phyloP scores from a whole-genome alignment of 2,329 filamentous ascomycete genomes.

The Nothopassalora personata region DNA sequence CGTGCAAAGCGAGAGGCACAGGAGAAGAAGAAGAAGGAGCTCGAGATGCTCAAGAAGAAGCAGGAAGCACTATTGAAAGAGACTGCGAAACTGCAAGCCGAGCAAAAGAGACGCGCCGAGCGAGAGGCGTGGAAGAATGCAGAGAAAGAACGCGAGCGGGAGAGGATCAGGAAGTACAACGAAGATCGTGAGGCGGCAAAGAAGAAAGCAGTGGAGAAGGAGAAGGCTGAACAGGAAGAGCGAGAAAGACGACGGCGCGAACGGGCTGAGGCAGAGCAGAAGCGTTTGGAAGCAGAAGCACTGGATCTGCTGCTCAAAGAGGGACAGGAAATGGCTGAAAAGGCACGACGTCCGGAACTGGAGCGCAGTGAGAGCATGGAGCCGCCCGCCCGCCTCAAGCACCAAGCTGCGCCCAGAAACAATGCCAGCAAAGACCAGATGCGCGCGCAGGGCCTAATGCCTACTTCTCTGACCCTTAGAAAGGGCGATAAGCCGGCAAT shows the following conservation, averaged over 20 bases:
- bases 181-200: slow-evolving; percentile 45
- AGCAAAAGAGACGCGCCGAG: slow-evolving; percentile 46
- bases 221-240: slow-evolving; percentile 46
- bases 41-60: slow-evolving; percentile 47
- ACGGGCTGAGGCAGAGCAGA: slow-evolving; percentile 43
- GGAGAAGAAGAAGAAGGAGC: slow-evolving; percentile 52
- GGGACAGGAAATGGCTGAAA: slow-evolving; percentile 50
- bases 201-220: slow-evolving; percentile 47
- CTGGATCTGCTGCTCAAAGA: slow-evolving; percentile 51
- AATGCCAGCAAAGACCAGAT: slow-evolving; percentile 26
- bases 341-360: slow-evolving; percentile 47
- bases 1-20: slow-evolving; percentile 56
- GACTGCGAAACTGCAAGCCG: slow-evolving; percentile 40
- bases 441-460: slow-evolving; percentile 29
- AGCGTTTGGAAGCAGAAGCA: slow-evolving; percentile 52
- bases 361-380: slow-evolving; percentile 41
- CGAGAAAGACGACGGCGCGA: slow-evolving; percentile 38
- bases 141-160: slow-evolving; percentile 50
- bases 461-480: slow-evolving; percentile 29
- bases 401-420: slow-evolving; percentile 21
- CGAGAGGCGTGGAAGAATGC: slow-evolving; percentile 42
- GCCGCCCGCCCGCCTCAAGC: slow-evolving; percentile 34
- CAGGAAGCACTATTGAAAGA: slow-evolving; percentile 42
- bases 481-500: slow-evolving; percentile 23
- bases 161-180: slow-evolving; percentile 46